Evolutionary conservation across 1,284 basidiomycete species (phyloP).

Genomic region (Anthracocystis walkeri): DNA sequence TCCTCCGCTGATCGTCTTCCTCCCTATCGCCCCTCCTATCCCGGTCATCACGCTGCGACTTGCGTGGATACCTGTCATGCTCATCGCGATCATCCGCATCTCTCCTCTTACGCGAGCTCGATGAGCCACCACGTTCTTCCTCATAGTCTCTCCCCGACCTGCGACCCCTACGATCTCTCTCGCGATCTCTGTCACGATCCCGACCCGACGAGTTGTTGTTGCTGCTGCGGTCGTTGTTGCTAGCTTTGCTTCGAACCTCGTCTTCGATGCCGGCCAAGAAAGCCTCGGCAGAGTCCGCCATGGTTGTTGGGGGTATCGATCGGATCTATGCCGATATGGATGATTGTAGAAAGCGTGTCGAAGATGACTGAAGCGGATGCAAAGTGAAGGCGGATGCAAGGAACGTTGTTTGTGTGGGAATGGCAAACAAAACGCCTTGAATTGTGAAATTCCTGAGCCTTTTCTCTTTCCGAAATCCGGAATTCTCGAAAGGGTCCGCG

Average conservation of each 20-base stretch:
- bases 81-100: conserved; percentile 46
- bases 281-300: conserved; percentile 45
- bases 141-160: conserved; percentile 40
- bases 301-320: conserved; percentile 7
- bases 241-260: conserved; percentile 34
- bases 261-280: conserved; percentile 50
- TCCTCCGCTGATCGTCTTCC: conserved; percentile 42
- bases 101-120: conserved; percentile 27
- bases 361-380: neutral
- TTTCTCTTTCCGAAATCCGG: conserved; percentile 4
- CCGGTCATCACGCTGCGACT: conserved; percentile 39
- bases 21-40: conserved; percentile 60
- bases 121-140: conserved; percentile 29
- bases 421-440: conserved; percentile 3
- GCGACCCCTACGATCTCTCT: conserved; percentile 34
- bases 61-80: conserved; percentile 40
- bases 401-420: neutral
- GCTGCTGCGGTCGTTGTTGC: conserved; percentile 20
- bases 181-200: conserved; percentile 37
- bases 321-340: neutral
- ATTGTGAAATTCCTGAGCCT: conserved; percentile 3
- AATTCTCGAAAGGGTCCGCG: conserved; percentile 5
- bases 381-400: conserved; percentile 4
- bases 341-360: neutral
- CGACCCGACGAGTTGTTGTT: conserved; percentile 21